phyloP scores from a whole-genome alignment of 345 rosid genomes.

The Salix udensis region DNA sequence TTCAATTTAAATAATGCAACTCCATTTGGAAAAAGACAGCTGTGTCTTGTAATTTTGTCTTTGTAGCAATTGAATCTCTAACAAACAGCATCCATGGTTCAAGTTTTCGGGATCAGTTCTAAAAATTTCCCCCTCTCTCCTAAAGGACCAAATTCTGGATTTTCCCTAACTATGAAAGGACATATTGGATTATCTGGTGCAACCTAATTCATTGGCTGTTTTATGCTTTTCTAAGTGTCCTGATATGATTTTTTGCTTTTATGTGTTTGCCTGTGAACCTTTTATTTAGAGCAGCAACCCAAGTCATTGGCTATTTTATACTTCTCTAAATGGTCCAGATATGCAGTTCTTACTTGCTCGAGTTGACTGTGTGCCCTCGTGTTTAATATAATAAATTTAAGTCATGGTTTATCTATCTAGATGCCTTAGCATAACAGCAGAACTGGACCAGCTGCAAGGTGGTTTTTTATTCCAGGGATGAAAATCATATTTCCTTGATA shows the following conservation, averaged over 20 bases:
- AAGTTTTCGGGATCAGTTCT: not conserved
- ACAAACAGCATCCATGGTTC: not conserved
- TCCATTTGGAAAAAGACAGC: not conserved
- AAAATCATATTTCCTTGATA: not conserved
- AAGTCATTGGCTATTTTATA: not conserved
- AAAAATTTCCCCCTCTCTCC: not conserved
- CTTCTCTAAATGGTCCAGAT: not conserved
- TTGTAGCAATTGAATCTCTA: not conserved
- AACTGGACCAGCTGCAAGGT: not conserved
- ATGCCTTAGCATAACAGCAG: not conserved
- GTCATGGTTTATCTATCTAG: not conserved
- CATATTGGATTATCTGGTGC: not conserved
- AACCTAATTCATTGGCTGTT: conserved; percentile 1
- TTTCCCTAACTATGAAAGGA: not conserved
- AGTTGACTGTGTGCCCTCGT: not conserved
- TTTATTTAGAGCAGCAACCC: not conserved
- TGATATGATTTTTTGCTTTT: not conserved
- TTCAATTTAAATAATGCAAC: not conserved
- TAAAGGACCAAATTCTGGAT: not conserved
- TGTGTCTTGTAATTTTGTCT: not conserved
- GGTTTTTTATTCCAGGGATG: not conserved
- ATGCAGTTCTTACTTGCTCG: not conserved
- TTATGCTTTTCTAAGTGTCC: not conserved
- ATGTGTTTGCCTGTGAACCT: not conserved
- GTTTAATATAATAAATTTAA: not conserved